A percentile compares a stretch with the other conserved stretches of the same genome.
These are phyloP conservation scores for Alternaria conjuncta DNA, from an alignment of 2,329 filamentous ascomycete species.

Conservation along the genomic window DNA sequence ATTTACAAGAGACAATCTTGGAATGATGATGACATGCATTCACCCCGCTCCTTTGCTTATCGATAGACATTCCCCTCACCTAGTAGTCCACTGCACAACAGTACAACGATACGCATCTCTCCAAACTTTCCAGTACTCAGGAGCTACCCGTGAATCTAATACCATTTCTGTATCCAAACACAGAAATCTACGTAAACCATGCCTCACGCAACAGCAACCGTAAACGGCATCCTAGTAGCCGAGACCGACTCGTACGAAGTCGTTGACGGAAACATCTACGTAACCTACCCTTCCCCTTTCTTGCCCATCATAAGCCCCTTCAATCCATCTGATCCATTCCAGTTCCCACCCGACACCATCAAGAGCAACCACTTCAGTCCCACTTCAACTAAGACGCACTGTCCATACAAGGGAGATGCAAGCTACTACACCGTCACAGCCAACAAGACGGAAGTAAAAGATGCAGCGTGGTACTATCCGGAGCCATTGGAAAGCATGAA, in stretches of 20 bases:
- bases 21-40: constrained; percentile 13
- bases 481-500: constrained; percentile 57
- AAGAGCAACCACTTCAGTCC: constrained; percentile 52
- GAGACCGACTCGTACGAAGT: constrained; percentile 59
- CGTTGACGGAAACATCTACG: constrained; percentile 66
- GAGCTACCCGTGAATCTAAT: neutral
- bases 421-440: constrained; percentile 63
- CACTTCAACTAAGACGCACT: constrained; percentile 58
- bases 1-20: neutral
- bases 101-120: neutral
- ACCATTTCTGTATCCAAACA: too few species aligned
- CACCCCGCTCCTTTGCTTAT: constrained; percentile 14
- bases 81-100: neutral
- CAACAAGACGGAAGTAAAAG: constrained; percentile 56
- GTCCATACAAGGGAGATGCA: constrained; percentile 65
- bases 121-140: neutral
- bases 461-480: constrained; percentile 67
- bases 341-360: constrained; percentile 52
- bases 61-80: constrained; percentile 11
- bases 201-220: constrained; percentile 54
- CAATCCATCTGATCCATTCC: neutral
- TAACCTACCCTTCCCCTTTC: constrained; percentile 15
- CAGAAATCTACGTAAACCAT: constrained; percentile 17
- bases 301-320: neutral
- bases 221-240: constrained; percentile 60